phyloP scores from a whole-genome alignment of 768 basidiomycete species.

The Epithele typhae region DNA sequence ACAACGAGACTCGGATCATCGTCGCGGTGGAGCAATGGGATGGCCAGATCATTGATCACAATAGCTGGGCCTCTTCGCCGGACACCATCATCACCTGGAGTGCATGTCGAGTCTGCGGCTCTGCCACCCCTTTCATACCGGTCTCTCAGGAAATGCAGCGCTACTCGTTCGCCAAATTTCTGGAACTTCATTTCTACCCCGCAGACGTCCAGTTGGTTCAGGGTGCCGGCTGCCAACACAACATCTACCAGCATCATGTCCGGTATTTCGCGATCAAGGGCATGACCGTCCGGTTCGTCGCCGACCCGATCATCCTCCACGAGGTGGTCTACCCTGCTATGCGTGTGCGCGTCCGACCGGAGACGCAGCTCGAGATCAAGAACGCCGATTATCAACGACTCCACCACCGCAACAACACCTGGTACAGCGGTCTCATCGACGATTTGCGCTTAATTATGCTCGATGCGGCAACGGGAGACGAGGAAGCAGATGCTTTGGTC shows the following conservation, averaged over 20 bases:
- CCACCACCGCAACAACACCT: conserved; percentile 62
- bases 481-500: conserved; percentile 61
- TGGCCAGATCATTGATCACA: conserved; percentile 59
- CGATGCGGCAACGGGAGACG: conserved; percentile 76
- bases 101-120: conserved; percentile 74
- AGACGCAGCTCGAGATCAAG: conserved; percentile 84
- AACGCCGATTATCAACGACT: conserved; percentile 85
- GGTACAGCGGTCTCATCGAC: conserved; percentile 74
- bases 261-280: conserved; percentile 84
- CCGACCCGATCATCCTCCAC: conserved; percentile 76
- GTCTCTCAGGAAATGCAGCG: conserved; percentile 89
- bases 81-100: conserved; percentile 91
- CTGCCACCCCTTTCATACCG: conserved; percentile 81
- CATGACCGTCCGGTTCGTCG: conserved; percentile 84
- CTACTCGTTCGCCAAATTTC: conserved; percentile 93
- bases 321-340: conserved; percentile 90
- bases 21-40: conserved; percentile 90
- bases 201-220: conserved; percentile 80
- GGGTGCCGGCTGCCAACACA: conserved; percentile 89
- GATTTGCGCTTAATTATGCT: conserved; percentile 74
- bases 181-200: conserved; percentile 95
- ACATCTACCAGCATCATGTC: conserved; percentile 89
- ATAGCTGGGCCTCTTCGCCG: conserved; percentile 44
- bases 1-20: conserved; percentile 78
- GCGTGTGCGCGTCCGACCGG: conserved; percentile 79